A percentile compares a stretch with the other conserved stretches of the same genome.
phyloP scores from a whole-genome alignment of 352 stramenopile species.

The Phytophthora cactorum region DNA sequence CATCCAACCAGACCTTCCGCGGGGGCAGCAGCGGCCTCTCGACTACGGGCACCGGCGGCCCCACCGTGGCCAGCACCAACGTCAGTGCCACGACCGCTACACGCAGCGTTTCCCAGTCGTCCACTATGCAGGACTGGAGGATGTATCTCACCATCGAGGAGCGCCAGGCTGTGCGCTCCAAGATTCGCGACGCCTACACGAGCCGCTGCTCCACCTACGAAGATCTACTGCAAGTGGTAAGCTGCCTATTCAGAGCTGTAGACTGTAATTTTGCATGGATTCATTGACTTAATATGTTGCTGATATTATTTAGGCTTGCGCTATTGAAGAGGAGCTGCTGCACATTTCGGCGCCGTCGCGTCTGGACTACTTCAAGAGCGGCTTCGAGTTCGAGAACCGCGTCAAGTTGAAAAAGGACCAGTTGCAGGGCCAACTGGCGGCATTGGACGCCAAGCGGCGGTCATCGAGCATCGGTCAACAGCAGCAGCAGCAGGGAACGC shows the following conservation, averaged over 20 bases:
- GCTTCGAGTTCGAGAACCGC: slow-evolving; percentile 91
- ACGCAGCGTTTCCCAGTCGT: slow-evolving; percentile 66
- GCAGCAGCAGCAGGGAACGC: slow-evolving; percentile 35
- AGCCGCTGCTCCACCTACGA: slow-evolving; percentile 87
- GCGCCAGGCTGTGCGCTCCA: slow-evolving; percentile 85
- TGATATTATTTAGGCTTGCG: slow-evolving; percentile 63
- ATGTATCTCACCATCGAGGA: slow-evolving; percentile 93
- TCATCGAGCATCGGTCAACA: slow-evolving; percentile 44
- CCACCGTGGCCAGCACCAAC: slow-evolving; percentile 22
- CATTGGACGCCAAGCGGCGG: slow-evolving; percentile 81
- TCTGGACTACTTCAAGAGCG: slow-evolving; percentile 92
- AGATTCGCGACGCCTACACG: slow-evolving; percentile 88
- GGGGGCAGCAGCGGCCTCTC: slow-evolving; percentile 31
- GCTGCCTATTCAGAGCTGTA: slow-evolving; percentile 5
- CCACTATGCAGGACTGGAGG: slow-evolving; percentile 87
- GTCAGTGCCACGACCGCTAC: slow-evolving; percentile 44
- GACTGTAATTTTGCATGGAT: not conserved
- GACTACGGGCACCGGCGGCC: slow-evolving; percentile 11
- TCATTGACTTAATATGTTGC: not conserved
- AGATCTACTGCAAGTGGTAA: slow-evolving; percentile 89
- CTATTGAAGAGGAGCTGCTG: slow-evolving; percentile 90
- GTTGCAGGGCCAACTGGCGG: slow-evolving; percentile 81
- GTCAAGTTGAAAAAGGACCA: slow-evolving; percentile 92
- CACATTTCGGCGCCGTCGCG: slow-evolving; percentile 89
- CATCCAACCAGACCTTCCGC: slow-evolving; percentile 34